Conservation (phyloP, 2,329 filamentous ascomycete species). For the Aspergillus carbonarius region DNA sequence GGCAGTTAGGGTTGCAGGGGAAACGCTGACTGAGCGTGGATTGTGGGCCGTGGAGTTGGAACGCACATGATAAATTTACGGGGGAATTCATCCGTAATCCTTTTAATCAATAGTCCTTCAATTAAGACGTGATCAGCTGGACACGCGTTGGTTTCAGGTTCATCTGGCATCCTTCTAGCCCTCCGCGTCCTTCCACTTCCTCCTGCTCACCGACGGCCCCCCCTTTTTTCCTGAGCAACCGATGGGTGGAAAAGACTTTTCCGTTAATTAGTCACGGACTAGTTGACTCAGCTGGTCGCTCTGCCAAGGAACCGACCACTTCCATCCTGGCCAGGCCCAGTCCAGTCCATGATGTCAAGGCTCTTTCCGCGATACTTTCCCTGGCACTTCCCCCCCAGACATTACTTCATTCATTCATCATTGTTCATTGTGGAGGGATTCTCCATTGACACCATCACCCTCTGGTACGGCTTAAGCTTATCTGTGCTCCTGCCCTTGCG, state of each 20-base stretch:
- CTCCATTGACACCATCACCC: neutral
- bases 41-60: neutral
- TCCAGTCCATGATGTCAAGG: neutral
- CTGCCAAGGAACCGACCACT: neutral
- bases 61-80: neutral
- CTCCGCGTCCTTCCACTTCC: neutral
- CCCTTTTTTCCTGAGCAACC: neutral
- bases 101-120: neutral
- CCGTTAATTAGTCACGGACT: neutral
- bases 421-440: neutral
- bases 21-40: constrained; percentile 2
- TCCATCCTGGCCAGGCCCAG: neutral
- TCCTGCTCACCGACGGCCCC: neutral
- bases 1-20: constrained; percentile 11
- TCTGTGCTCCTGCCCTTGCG: neutral
- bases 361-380: neutral
- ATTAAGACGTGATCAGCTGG: neutral
- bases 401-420: neutral
- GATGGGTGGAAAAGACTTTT: neutral
- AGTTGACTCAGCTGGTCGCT: neutral
- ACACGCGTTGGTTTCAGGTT: constrained; percentile 1
- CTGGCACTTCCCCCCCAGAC: neutral
- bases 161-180: neutral
- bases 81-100: neutral
- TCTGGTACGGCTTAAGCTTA: neutral